Percentiles rank a stretch among this genome's conserved stretches.
Conservation (phyloP, 192 early-diverging fungal genomes). For the Podila minutissima region DNA sequence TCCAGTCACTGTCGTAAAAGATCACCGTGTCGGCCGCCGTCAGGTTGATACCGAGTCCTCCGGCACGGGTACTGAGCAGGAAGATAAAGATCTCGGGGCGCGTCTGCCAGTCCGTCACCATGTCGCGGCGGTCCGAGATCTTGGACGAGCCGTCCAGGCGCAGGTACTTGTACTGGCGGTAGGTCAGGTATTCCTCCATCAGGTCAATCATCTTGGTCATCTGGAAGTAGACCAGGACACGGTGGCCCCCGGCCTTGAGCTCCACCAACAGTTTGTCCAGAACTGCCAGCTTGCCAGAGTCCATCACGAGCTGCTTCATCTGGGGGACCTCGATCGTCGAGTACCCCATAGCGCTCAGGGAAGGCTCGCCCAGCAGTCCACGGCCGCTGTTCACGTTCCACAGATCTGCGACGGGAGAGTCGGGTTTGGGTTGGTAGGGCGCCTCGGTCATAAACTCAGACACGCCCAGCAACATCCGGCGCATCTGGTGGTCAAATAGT, state of each 20-base stretch:
- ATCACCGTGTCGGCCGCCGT: conserved; percentile 91
- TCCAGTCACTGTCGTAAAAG: conserved; percentile 92
- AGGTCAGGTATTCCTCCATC: conserved; percentile 88
- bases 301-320: conserved; percentile 79
- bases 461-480: conserved; percentile 53
- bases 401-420: conserved; percentile 31
- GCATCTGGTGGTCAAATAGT: conserved; percentile 55
- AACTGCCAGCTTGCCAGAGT: conserved; percentile 81
- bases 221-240: conserved; percentile 88
- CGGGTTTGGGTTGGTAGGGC: background rate
- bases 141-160: conserved; percentile 90
- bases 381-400: conserved; percentile 40
- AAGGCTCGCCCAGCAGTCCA: conserved; percentile 56
- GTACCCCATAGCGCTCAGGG: conserved; percentile 34
- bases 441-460: conserved; percentile 34
- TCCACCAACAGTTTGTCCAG: conserved; percentile 76
- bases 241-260: conserved; percentile 82
- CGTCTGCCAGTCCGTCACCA: conserved; percentile 96
- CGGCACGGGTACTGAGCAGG: conserved; percentile 84
- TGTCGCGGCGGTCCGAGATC: conserved; percentile 87
- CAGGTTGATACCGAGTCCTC: conserved; percentile 91
- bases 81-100: conserved; percentile 87
- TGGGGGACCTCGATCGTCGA: conserved; percentile 48
- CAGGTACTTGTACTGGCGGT: conserved; percentile 87
- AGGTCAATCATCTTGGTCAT: conserved; percentile 92